These are phyloP conservation scores for Ustilago hordei DNA, from an alignment of 1,284 basidiomycete genomes.

Conservation along the genomic window DNA sequence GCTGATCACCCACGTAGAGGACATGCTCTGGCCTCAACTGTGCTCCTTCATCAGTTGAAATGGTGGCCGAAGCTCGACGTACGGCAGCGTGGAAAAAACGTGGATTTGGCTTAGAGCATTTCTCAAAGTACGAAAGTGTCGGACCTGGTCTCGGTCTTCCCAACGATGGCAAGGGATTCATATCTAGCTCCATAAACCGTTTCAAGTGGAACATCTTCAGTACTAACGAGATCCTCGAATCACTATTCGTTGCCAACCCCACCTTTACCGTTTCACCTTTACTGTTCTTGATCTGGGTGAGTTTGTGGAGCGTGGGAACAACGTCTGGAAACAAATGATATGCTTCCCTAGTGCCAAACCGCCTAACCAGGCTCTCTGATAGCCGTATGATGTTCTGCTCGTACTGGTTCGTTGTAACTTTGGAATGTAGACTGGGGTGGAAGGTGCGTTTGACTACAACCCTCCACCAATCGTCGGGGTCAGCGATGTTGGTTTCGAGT, in stretches of 20 bases:
- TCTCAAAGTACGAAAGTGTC: slow-evolving; percentile 49
- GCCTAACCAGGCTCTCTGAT: slow-evolving; percentile 30
- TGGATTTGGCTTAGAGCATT: slow-evolving; percentile 44
- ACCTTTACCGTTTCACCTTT: slow-evolving; percentile 10
- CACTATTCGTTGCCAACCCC: slow-evolving; percentile 54
- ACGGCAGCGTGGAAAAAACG: slow-evolving; percentile 50
- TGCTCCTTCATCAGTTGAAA: background rate
- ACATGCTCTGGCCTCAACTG: slow-evolving; percentile 12
- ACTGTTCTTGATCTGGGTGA: slow-evolving; percentile 1
- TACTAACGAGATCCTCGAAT: slow-evolving; percentile 43
- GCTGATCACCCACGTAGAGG: slow-evolving; percentile 57
- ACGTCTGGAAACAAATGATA: slow-evolving; percentile 53
- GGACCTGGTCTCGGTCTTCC: slow-evolving; percentile 13
- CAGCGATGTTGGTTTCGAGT: slow-evolving; percentile 32
- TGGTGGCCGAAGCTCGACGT: slow-evolving; percentile 12
- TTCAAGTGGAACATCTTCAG: slow-evolving; percentile 41
- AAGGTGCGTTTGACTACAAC: slow-evolving; percentile 53
- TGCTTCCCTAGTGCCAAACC: slow-evolving; percentile 44
- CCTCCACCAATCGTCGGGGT: slow-evolving; percentile 54
- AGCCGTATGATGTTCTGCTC: slow-evolving; percentile 9
- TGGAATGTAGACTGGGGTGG: slow-evolving; percentile 15
- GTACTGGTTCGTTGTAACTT: slow-evolving; percentile 12
- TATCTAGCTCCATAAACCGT: slow-evolving; percentile 38
- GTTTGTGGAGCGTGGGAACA: slow-evolving; percentile 24
- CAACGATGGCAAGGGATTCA: background rate